phyloP scores from a whole-genome alignment of 345 rosid species.

The Angophora floribunda region DNA sequence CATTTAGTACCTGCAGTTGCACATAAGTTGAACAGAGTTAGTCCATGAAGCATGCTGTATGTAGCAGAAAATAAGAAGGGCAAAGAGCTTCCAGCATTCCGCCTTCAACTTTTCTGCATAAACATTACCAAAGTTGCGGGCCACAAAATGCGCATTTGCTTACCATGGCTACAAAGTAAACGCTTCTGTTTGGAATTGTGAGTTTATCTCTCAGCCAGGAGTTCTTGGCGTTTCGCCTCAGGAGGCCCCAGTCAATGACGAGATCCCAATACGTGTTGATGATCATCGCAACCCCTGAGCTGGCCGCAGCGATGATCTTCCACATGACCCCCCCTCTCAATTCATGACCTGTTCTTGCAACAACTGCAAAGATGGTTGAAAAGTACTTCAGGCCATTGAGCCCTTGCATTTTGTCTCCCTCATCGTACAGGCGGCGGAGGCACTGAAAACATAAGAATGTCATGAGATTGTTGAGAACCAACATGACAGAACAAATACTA shows the following conservation, averaged over 20 bases:
- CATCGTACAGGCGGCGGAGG: conserved; percentile 49
- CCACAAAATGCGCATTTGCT: background rate
- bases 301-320: conserved; percentile 40
- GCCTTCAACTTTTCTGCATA: background rate
- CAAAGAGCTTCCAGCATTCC: background rate
- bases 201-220: conserved; percentile 85
- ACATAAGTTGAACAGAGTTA: background rate
- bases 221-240: conserved; percentile 44
- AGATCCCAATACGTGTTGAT: conserved; percentile 62
- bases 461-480: background rate
- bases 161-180: conserved; percentile 77
- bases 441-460: conserved; percentile 20
- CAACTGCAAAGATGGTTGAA: conserved; percentile 52
- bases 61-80: background rate
- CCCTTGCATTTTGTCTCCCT: conserved; percentile 34
- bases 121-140: background rate
- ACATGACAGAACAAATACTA: background rate
- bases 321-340: conserved; percentile 9
- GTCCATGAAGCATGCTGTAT: background rate
- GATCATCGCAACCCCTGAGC: conserved; percentile 47
- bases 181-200: conserved; percentile 30
- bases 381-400: conserved; percentile 50
- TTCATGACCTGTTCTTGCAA: conserved; percentile 29
- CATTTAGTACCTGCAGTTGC: conserved; percentile 42
- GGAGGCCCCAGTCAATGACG: conserved; percentile 76